phyloP scores from a whole-genome alignment of 2,329 filamentous ascomycete genomes.

The Thelonectria rubi region DNA sequence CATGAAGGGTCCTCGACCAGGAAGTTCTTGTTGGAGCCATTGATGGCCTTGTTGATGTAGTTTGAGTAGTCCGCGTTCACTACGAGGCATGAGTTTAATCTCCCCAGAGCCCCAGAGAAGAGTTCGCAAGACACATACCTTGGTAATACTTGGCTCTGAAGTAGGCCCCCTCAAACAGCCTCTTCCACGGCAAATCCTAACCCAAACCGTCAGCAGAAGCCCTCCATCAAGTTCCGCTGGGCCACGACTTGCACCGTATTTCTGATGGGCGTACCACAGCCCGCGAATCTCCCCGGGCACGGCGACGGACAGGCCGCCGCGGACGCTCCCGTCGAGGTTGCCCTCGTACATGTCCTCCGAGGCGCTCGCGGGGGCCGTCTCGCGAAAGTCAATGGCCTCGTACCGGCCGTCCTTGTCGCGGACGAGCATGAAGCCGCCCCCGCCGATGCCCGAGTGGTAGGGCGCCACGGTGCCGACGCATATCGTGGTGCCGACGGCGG shows the following conservation, averaged over 20 bases:
- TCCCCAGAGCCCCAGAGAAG: background rate
- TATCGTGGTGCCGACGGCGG: conserved; percentile 76
- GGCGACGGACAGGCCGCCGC: conserved; percentile 76
- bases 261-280: conserved; percentile 78
- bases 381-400: conserved; percentile 89
- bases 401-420: conserved; percentile 77
- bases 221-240: background rate
- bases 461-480: conserved; percentile 80
- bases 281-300: conserved; percentile 82
- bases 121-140: conserved; percentile 9
- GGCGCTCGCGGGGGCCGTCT: conserved; percentile 84
- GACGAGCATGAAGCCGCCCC: conserved; percentile 90
- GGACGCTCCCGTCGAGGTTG: conserved; percentile 72
- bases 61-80: conserved; percentile 77
- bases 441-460: conserved; percentile 86
- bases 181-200: conserved; percentile 71
- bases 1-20: conserved; percentile 79
- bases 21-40: conserved; percentile 60
- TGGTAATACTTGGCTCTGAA: conserved; percentile 74
- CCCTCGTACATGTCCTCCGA: conserved; percentile 85
- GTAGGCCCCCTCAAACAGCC: conserved; percentile 78
- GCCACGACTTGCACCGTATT: conserved; percentile 66
- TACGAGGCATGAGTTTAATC: conserved; percentile 41
- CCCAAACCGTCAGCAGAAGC: conserved; percentile 7
- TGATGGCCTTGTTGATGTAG: conserved; percentile 67